A percentile compares a stretch with the other conserved stretches of the same genome.
These are phyloP conservation scores for Macrolepiota dolichaula DNA, from an alignment of 768 basidiomycete species.

Conservation along the genomic window DNA sequence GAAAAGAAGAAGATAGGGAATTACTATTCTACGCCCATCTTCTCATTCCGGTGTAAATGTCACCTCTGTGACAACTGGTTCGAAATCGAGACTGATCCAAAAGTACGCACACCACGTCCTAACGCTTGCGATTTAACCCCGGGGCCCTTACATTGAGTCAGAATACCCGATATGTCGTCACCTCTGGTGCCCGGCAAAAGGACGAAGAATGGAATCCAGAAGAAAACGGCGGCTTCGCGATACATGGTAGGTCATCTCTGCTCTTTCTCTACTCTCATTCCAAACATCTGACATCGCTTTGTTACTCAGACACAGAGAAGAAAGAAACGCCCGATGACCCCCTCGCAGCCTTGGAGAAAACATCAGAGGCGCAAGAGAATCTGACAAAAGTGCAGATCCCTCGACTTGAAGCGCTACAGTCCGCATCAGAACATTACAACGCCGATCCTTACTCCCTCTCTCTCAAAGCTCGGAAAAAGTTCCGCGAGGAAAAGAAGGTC, in stretches of 20 bases:
- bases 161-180: constrained; percentile 95
- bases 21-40: constrained; percentile 95
- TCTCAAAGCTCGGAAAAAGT: constrained; percentile 67
- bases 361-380: constrained; percentile 69
- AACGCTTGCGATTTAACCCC: neutral
- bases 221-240: constrained; percentile 90
- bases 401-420: constrained; percentile 77
- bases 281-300: neutral
- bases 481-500: constrained; percentile 84
- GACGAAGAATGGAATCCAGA: constrained; percentile 97
- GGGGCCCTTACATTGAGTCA: constrained; percentile 23
- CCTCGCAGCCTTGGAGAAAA: constrained; percentile 86
- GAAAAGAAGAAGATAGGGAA: constrained; percentile 97
- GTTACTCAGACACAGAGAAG: constrained; percentile 49
- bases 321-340: constrained; percentile 75
- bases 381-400: constrained; percentile 73
- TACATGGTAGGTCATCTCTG: constrained; percentile 60
- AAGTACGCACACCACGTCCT: constrained; percentile 44
- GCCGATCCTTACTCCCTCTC: constrained; percentile 87
- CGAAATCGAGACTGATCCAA: constrained; percentile 95
- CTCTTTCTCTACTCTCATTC: neutral
- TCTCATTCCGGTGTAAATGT: constrained; percentile 95
- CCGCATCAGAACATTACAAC: constrained; percentile 73
- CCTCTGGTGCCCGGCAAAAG: constrained; percentile 90
- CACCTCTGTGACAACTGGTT: constrained; percentile 97